These are phyloP conservation scores for Paramyrothecium sp. DNA, from an alignment of 2,329 filamentous ascomycete species.

Conservation along the genomic window DNA sequence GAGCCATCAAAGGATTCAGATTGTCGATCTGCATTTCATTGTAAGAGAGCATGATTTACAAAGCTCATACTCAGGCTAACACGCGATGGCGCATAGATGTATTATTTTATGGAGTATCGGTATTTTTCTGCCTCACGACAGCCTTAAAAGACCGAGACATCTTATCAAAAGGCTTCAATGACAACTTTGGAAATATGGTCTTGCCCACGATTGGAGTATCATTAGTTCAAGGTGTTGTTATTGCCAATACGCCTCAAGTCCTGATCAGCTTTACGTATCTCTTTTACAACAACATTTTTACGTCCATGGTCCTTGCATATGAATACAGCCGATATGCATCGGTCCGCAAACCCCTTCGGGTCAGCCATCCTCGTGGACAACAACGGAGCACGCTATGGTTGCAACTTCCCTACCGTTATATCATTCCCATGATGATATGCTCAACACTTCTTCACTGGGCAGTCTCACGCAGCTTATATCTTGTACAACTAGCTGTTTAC, in stretches of 20 bases:
- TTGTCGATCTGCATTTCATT: too few relatives aligned
- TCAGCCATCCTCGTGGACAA: not conserved
- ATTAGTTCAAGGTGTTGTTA: not conserved
- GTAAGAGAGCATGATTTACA: too few relatives aligned
- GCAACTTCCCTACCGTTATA: not conserved
- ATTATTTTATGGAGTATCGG: too few relatives aligned
- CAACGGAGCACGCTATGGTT: not conserved
- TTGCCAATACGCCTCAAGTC: not conserved
- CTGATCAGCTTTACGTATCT: not conserved
- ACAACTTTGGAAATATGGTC: too few relatives aligned
- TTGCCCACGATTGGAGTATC: not conserved
- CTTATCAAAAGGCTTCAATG: too few relatives aligned
- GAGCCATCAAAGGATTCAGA: too few relatives aligned
- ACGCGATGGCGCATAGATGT: too few relatives aligned
- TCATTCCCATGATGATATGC: not conserved
- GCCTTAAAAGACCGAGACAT: too few relatives aligned
- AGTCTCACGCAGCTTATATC: not conserved
- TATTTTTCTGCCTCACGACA: too few relatives aligned
- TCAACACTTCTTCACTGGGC: not conserved
- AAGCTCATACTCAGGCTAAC: too few relatives aligned
- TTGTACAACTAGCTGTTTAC: not conserved
- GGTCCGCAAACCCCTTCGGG: not conserved
- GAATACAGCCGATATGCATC: not conserved
- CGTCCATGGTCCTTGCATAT: not conserved
- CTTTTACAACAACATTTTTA: not conserved